A percentile compares a stretch with the other conserved stretches of the same genome.
phyloP scores from a whole-genome alignment of 352 stramenopile genomes.

The Phytophthora sojae region DNA sequence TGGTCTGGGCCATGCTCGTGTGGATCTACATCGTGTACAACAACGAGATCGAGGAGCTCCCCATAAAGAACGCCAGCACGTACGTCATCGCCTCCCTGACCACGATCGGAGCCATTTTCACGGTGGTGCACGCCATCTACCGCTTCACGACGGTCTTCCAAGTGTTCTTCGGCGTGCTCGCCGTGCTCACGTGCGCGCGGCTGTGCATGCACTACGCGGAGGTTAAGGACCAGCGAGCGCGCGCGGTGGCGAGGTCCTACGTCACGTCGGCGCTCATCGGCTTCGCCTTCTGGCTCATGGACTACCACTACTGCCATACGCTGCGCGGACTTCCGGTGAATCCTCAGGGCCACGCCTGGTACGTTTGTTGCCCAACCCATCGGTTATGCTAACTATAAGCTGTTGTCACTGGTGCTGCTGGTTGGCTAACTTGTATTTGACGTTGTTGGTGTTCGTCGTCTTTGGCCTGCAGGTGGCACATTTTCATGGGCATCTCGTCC shows the following conservation, averaged over 20 bases:
- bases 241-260: slow-evolving; percentile 68
- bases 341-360: slow-evolving; percentile 83
- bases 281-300: slow-evolving; percentile 77
- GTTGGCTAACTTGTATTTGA: not conserved
- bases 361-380: slow-evolving; percentile 22
- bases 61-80: slow-evolving; percentile 46
- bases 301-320: slow-evolving; percentile 82
- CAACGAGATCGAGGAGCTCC: slow-evolving; percentile 67
- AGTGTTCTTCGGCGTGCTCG: slow-evolving; percentile 74
- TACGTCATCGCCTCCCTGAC: slow-evolving; percentile 61
- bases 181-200: slow-evolving; percentile 54
- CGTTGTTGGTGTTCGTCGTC: not conserved
- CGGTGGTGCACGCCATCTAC: slow-evolving; percentile 77
- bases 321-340: slow-evolving; percentile 71
- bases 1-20: slow-evolving; percentile 84
- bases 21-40: slow-evolving; percentile 89
- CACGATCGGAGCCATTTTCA: slow-evolving; percentile 68
- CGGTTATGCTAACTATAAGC: too few relatives aligned
- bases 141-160: slow-evolving; percentile 84
- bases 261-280: slow-evolving; percentile 68
- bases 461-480: slow-evolving; percentile 66
- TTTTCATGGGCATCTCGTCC: slow-evolving; percentile 81
- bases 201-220: slow-evolving; percentile 69
- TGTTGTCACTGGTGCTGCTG: too few relatives aligned
- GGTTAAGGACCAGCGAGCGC: slow-evolving; percentile 61